A percentile compares a stretch with the other conserved stretches of the same genome.
Conservation (phyloP, 345 rosid genomes). For the Heritiera littoralis region DNA sequence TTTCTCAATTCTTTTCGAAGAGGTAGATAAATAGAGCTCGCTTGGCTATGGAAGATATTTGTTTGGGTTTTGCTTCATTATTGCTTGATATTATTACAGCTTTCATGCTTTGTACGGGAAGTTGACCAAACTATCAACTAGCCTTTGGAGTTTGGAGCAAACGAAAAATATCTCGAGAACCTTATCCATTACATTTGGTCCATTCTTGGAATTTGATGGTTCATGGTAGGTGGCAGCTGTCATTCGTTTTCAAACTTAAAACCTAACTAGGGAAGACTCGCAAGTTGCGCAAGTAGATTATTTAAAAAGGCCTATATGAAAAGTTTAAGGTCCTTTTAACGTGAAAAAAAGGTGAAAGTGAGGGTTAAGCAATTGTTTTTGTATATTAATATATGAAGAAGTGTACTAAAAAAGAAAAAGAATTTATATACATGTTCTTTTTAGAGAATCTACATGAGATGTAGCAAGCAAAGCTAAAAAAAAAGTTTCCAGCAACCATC, state of each 20-base stretch:
- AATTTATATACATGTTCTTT: no score
- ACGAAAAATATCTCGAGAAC: constrained; percentile 20
- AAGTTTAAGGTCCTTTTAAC: no score
- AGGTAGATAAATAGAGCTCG: no score
- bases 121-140: no score
- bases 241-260: background rate
- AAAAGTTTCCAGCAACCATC: no score
- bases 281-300: background rate
- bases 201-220: background rate
- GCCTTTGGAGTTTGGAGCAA: background rate
- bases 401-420: no score
- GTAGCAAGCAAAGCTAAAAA: no score
- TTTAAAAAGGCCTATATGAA: background rate
- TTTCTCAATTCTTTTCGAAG: background rate
- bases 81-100: background rate
- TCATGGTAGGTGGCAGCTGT: background rate
- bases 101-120: background rate
- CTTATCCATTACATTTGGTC: constrained; percentile 15
- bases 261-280: background rate
- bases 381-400: no score
- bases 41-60: background rate
- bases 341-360: no score
- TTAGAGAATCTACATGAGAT: no score
- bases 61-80: background rate
- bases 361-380: no score